Conservation (phyloP, 768 basidiomycete genomes). For the Mycena chlorophos region DNA sequence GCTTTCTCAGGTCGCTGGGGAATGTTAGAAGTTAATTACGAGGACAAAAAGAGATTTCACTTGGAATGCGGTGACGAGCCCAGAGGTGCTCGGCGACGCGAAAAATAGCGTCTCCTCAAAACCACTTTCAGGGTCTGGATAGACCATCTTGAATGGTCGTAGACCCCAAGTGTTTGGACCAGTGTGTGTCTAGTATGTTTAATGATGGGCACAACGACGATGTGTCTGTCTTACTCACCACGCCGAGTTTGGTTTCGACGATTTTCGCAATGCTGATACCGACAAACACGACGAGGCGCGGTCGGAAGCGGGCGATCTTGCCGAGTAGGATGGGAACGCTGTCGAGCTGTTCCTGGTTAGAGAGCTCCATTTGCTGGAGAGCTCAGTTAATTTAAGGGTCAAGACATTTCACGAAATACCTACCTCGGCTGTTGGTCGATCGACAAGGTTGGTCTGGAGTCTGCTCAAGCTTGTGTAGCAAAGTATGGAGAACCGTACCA, state of each 20-base stretch:
- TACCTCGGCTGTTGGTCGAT: constrained; percentile 67
- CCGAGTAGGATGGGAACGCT: constrained; percentile 58
- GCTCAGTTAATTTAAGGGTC: not conserved
- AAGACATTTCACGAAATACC: constrained; percentile 7
- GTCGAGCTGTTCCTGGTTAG: constrained; percentile 47
- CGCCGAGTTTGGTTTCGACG: constrained; percentile 32
- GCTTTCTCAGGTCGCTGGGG: constrained; percentile 18
- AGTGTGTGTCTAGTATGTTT: constrained; percentile 8
- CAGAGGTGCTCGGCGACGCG: constrained; percentile 77
- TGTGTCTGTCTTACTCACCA: constrained; percentile 7
- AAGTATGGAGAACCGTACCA: not conserved
- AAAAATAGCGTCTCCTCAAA: constrained; percentile 66
- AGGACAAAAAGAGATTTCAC: constrained; percentile 35
- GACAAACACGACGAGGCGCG: constrained; percentile 74
- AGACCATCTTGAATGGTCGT: constrained; percentile 52
- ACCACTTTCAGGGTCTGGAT: constrained; percentile 23
- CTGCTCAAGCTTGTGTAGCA: not conserved
- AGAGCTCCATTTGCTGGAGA: constrained; percentile 55
- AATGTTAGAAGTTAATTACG: not conserved
- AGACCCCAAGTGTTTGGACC: constrained; percentile 38
- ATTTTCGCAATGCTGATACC: constrained; percentile 62
- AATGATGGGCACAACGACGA: not conserved
- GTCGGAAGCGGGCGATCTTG: constrained; percentile 59
- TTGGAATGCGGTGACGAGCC: constrained; percentile 70
- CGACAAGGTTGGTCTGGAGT: constrained; percentile 71